Conservation (phyloP, 441 rosid genomes). For the Geranium incanum region DNA sequence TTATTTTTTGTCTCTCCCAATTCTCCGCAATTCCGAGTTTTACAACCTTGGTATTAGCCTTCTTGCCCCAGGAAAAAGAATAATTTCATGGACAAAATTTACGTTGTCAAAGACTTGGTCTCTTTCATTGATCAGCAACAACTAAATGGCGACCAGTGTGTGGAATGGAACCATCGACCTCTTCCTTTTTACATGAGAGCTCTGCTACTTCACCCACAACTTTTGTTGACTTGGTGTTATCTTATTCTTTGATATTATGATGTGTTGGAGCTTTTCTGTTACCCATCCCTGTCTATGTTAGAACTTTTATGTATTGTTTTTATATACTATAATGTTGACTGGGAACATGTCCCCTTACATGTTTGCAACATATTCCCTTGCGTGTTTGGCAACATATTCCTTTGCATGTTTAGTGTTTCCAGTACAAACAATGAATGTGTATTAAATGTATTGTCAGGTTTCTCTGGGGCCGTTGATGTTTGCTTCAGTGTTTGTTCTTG, state of each 20-base stretch:
- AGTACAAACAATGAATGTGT: not conserved
- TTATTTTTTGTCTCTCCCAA: no score
- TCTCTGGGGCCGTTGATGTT: slow-evolving; percentile 87
- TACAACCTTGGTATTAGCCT: not conserved
- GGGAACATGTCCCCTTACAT: not conserved
- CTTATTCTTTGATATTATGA: not conserved
- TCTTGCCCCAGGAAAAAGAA: not conserved
- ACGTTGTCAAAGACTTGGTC: not conserved
- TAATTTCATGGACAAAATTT: not conserved
- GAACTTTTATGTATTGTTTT: not conserved
- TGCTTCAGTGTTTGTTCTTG: slow-evolving; percentile 83
- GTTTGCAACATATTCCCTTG: not conserved
- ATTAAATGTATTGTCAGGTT: slow-evolving; percentile 44
- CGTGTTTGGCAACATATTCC: not conserved
- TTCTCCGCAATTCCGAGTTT: no score
- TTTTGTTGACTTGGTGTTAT: not conserved
- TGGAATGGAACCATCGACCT: no score
- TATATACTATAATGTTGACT: not conserved
- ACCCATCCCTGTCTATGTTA: not conserved
- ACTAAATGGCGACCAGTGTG: no score
- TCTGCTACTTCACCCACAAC: no score
- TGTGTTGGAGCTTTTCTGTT: not conserved
- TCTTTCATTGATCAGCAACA: no score
- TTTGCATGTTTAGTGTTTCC: slow-evolving; percentile 2
- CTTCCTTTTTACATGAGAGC: no score